Conservation (phyloP, 2,329 filamentous ascomycete genomes). For the Aureobasidium subglaciale region DNA sequence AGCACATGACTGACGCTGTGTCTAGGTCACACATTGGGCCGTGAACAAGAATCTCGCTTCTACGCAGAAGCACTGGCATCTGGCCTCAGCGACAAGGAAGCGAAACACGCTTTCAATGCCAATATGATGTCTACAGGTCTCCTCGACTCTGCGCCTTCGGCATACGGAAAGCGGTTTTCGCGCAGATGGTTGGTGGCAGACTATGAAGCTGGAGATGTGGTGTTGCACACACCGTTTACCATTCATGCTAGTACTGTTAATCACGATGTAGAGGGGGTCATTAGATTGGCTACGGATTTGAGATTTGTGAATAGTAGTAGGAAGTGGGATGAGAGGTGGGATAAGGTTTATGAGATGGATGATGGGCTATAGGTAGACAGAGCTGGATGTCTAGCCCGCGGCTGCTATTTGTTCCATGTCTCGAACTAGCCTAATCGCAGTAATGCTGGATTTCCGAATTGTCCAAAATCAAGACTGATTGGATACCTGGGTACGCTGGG, state of each 20-base stretch:
- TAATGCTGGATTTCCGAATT: no score
- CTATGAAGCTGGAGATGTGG: slow-evolving; percentile 50
- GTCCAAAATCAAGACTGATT: no score
- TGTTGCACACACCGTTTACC: slow-evolving; percentile 31
- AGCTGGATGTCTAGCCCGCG: no score
- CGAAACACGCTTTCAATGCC: slow-evolving; percentile 39
- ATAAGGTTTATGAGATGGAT: slow-evolving; percentile 12
- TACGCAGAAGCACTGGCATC: slow-evolving; percentile 41
- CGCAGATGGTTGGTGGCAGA: slow-evolving; percentile 44
- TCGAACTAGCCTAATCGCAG: no score
- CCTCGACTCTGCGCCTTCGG: slow-evolving; percentile 44
- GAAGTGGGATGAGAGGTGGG: slow-evolving; percentile 11
- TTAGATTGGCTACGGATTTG: slow-evolving; percentile 11
- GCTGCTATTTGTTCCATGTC: no score
- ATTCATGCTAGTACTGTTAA: slow-evolving; percentile 11
- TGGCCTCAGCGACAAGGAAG: slow-evolving; percentile 48
- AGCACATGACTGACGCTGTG: not conserved
- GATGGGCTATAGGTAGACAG: slow-evolving; percentile 8
- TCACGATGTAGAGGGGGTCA: slow-evolving; percentile 3
- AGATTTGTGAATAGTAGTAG: slow-evolving; percentile 5
- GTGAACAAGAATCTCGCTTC: slow-evolving; percentile 46
- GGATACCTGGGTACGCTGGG: no score
- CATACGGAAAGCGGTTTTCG: slow-evolving; percentile 37
- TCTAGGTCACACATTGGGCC: slow-evolving; percentile 37
- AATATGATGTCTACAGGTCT: slow-evolving; percentile 45